Evolutionary conservation across 106 monocot species (phyloP), one percentile per base, ranked within the genome.

Genomic region (Hemerocallis citrina): DNA sequence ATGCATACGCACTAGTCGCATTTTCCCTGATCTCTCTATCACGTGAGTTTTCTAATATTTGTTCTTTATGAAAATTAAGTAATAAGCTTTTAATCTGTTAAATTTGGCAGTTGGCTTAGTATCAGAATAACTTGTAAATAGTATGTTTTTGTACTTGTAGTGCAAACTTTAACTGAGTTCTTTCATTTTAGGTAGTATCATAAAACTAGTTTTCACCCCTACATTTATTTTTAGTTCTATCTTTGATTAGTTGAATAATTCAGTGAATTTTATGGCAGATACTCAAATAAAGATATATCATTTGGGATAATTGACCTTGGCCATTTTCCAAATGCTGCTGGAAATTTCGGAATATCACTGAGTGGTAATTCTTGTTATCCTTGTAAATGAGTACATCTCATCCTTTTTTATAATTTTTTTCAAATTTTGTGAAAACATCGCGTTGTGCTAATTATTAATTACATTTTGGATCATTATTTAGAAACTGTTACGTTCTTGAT

Each of bases 251-350:
- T n/a, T n/a, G n/a, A n/a, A 38, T 59, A 32, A 20, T 44, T 34
- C 5, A 3, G 5, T 58, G 37, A 32, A 13, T 69, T 70, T 59
- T 22, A 31, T 72, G 62, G 36, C 82, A 92, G 98, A 73, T 98
- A 92, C 68, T 88, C 91, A 3, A 98, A 84, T 70, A 92, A 82
- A 62, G 88, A 71, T 37, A 62, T 92, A 31, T 92, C 98, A 50
- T 98, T 92, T 80, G 98, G 88, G 20, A 71, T 85, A 63, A 45
- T 98, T 43, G 92, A 98, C 70, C 70, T 98, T 65, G 91, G 98
- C 23, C 98, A 78, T 57, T 98, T 92, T 55, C 88, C 98, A 46
- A 92, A 88, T 85, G 87, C 67, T 61, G 98, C 98, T 45, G 78
- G 81, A 19, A 85, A 73, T 51, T 92, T 79, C 79, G 88, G 98